Conservation (phyloP, 768 basidiomycete genomes). For the Xerocomellus intermedius region DNA sequence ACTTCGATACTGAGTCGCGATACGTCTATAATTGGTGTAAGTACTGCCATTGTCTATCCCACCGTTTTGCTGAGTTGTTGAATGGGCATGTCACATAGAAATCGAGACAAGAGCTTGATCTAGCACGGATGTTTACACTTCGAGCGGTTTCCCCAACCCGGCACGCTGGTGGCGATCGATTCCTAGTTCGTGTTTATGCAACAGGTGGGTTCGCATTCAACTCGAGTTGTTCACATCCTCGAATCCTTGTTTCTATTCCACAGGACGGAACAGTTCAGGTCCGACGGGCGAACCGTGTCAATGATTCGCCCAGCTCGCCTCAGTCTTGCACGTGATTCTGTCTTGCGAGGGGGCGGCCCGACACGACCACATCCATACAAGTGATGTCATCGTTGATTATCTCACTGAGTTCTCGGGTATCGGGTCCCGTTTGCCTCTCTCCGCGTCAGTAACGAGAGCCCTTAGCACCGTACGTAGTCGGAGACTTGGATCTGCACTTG, state of each 20-base stretch:
- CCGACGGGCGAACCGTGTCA: slow-evolving; percentile 90
- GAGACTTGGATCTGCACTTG: slow-evolving; percentile 83
- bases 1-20: slow-evolving; percentile 76
- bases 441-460: background rate
- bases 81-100: slow-evolving; percentile 42
- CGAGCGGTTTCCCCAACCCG: slow-evolving; percentile 80
- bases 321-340: slow-evolving; percentile 92
- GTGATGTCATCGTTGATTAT: slow-evolving; percentile 93
- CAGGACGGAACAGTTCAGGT: slow-evolving; percentile 95
- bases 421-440: slow-evolving; percentile 31
- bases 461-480: slow-evolving; percentile 48
- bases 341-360: slow-evolving; percentile 80
- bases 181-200: slow-evolving; percentile 98
- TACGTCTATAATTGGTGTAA: slow-evolving; percentile 81
- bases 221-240: background rate
- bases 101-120: slow-evolving; percentile 68
- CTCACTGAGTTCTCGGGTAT: slow-evolving; percentile 97
- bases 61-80: background rate
- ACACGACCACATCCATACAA: slow-evolving; percentile 96
- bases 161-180: slow-evolving; percentile 91
- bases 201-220: slow-evolving; percentile 48
- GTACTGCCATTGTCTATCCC: slow-evolving; percentile 21
- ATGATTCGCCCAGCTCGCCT: slow-evolving; percentile 79
- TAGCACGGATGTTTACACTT: slow-evolving; percentile 73
- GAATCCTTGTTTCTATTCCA: background rate